Evolutionary conservation across 768 basidiomycete species (phyloP).

Genomic region (Xerocomellus amylosporus): DNA sequence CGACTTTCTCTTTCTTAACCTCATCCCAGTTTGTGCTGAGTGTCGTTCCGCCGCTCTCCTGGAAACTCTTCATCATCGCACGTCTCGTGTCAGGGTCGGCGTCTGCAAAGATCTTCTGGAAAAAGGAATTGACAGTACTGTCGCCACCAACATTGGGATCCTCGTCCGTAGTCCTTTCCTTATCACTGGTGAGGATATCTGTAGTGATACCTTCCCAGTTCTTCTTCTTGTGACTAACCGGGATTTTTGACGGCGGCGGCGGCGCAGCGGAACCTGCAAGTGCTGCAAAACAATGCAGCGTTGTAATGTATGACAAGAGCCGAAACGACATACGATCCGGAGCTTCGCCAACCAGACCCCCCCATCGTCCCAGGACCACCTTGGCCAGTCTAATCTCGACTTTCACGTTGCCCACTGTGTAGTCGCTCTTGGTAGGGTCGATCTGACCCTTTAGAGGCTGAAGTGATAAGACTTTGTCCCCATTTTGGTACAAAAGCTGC

Average conservation of each 20-base stretch:
- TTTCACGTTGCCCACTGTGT: slow-evolving; percentile 79
- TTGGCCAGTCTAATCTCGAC: slow-evolving; percentile 82
- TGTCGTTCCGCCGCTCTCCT: slow-evolving; percentile 92
- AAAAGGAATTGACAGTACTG: slow-evolving; percentile 79
- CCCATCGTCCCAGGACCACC: slow-evolving; percentile 68
- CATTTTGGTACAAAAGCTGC: slow-evolving; percentile 50
- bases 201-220: slow-evolving; percentile 90
- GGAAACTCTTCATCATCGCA: slow-evolving; percentile 98
- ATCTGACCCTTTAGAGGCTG: slow-evolving; percentile 85
- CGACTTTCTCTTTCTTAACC: slow-evolving; percentile 65
- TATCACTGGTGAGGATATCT: slow-evolving; percentile 62
- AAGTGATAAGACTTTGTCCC: slow-evolving; percentile 66
- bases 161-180: slow-evolving; percentile 65
- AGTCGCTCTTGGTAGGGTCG: slow-evolving; percentile 57
- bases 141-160: slow-evolving; percentile 93
- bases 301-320: neutral
- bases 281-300: slow-evolving; percentile 8
- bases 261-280: slow-evolving; percentile 28
- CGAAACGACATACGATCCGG: slow-evolving; percentile 60
- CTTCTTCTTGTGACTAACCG: slow-evolving; percentile 49
- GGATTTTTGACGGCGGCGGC: slow-evolving; percentile 32
- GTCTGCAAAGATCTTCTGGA: slow-evolving; percentile 87
- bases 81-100: slow-evolving; percentile 88
- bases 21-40: slow-evolving; percentile 96
- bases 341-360: slow-evolving; percentile 65